Percentiles rank a stretch among this genome's conserved stretches.
phyloP scores from a whole-genome alignment of 768 basidiomycete genomes.

The Auricularia sp. region DNA sequence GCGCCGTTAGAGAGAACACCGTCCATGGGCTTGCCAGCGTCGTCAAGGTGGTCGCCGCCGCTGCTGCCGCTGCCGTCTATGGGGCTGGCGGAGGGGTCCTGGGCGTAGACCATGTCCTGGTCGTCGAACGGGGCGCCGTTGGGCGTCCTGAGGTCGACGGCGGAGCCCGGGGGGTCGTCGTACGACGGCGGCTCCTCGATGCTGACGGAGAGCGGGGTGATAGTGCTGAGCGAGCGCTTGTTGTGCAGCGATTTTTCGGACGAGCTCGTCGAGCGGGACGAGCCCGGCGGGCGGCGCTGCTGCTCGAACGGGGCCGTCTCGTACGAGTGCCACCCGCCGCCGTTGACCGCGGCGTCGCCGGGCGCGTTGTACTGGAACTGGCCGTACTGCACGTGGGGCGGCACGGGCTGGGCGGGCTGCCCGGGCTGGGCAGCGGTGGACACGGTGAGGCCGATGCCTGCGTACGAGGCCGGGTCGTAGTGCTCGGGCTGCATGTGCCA shows the following conservation, averaged over 20 bases:
- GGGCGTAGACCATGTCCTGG: conserved; percentile 36
- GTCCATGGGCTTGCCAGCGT: conserved; percentile 14
- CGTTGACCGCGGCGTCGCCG: background rate
- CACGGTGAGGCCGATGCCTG: conserved; percentile 25
- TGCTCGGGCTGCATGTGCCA: background rate
- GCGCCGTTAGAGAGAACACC: conserved; percentile 12
- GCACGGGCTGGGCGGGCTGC: conserved; percentile 8
- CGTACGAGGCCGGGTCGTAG: conserved; percentile 14
- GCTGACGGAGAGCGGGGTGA: conserved; percentile 24
- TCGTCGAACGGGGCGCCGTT: conserved; percentile 43
- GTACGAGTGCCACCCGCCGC: background rate
- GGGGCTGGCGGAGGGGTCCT: conserved; percentile 41
- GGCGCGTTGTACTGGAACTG: conserved; percentile 11
- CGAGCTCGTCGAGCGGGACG: conserved; percentile 40
- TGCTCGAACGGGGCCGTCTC: conserved; percentile 1
- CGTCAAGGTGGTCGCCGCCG: conserved; percentile 4
- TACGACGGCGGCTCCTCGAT: conserved; percentile 23
- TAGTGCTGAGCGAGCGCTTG: conserved; percentile 53
- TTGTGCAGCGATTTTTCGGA: conserved; percentile 48
- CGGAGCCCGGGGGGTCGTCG: conserved; percentile 13
- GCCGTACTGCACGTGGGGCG: conserved; percentile 14
- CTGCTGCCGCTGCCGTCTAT: conserved; percentile 20
- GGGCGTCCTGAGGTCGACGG: conserved; percentile 21
- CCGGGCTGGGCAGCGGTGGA: conserved; percentile 20
- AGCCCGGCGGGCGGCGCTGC: conserved; percentile 27